Percentiles rank a stretch among this genome's conserved stretches.
Conservation (phyloP, 1,284 basidiomycete species). For the Microbotryum silenes-acaulis region DNA sequence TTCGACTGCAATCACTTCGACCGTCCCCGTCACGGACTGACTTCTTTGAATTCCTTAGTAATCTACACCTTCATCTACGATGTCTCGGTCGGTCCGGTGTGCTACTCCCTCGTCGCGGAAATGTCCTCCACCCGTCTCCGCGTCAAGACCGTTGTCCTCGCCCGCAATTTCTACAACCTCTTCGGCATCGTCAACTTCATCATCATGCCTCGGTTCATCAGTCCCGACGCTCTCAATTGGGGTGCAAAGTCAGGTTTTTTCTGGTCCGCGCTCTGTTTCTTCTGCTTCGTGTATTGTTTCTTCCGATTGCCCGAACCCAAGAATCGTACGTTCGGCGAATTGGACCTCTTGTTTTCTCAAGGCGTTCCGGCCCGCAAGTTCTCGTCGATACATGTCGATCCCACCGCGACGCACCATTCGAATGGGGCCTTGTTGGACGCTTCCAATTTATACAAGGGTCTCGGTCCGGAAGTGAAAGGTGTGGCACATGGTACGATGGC, state of each 20-base stretch:
- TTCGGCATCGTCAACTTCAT: no score
- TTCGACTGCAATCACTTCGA: no score
- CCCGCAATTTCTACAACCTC: no score
- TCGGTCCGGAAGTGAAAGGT: no score
- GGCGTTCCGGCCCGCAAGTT: slow-evolving; percentile 35
- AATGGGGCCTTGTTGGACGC: not conserved
- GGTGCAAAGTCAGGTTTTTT: slow-evolving; percentile 36
- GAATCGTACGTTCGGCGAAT: slow-evolving; percentile 33
- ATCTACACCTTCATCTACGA: slow-evolving; percentile 45
- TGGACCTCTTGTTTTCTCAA: slow-evolving; percentile 32
- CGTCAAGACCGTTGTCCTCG: no score
- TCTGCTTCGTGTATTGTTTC: slow-evolving; percentile 39
- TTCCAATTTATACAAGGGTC: no score
- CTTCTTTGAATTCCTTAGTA: slow-evolving; percentile 12
- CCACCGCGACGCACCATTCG: slow-evolving; percentile 7
- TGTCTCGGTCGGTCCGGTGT: slow-evolving; percentile 41
- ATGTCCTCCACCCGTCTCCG: slow-evolving; percentile 41
- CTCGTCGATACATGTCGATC: slow-evolving; percentile 26
- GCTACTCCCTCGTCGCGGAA: slow-evolving; percentile 46
- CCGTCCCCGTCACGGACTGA: no score
- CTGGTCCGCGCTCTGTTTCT: slow-evolving; percentile 38
- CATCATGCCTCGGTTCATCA: no score
- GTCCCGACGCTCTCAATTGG: no score
- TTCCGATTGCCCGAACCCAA: slow-evolving; percentile 43
- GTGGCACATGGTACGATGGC: no score